These are phyloP conservation scores for Lasiosphaeriaceae sp. DNA, from an alignment of 495 filamentous ascomycete genomes.

Conservation along the genomic window DNA sequence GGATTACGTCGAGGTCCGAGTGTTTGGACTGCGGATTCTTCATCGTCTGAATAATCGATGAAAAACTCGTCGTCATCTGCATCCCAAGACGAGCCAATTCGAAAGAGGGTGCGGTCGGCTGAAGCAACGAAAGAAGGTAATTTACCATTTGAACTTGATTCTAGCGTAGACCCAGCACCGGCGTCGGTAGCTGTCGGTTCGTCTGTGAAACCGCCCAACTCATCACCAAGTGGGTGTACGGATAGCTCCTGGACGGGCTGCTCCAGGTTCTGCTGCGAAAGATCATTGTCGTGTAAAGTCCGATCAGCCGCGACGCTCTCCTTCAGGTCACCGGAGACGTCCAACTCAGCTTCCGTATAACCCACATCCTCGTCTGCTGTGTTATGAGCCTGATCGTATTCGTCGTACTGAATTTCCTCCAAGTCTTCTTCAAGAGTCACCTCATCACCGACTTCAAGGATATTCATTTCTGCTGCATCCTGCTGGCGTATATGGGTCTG, in stretches of 20 bases:
- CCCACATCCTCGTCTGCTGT: neutral
- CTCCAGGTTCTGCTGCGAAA: slow-evolving; percentile 1
- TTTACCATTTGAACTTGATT: slow-evolving; percentile 23
- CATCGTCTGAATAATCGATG: slow-evolving; percentile 32
- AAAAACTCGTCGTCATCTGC: slow-evolving; percentile 6
- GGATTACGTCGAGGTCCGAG: neutral
- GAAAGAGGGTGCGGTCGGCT: neutral
- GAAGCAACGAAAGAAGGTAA: slow-evolving; percentile 9
- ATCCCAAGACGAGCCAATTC: neutral
- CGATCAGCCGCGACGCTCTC: neutral
- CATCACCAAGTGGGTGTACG: neutral
- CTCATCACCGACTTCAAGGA: slow-evolving; percentile 3
- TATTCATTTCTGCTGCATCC: neutral
- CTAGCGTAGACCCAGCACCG: slow-evolving; percentile 3
- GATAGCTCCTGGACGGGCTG: neutral
- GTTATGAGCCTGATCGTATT: neutral
- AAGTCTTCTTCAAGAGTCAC: slow-evolving; percentile 6
- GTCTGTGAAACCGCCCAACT: neutral
- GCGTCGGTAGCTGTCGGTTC: neutral
- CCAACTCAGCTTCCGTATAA: neutral
- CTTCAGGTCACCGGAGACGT: neutral
- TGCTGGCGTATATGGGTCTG: neutral
- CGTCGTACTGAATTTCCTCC: slow-evolving; percentile 3
- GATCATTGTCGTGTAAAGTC: neutral
- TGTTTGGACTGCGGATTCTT: slow-evolving; percentile 5